phyloP scores from a whole-genome alignment of 768 basidiomycete species.

The Mycena polygramma region DNA sequence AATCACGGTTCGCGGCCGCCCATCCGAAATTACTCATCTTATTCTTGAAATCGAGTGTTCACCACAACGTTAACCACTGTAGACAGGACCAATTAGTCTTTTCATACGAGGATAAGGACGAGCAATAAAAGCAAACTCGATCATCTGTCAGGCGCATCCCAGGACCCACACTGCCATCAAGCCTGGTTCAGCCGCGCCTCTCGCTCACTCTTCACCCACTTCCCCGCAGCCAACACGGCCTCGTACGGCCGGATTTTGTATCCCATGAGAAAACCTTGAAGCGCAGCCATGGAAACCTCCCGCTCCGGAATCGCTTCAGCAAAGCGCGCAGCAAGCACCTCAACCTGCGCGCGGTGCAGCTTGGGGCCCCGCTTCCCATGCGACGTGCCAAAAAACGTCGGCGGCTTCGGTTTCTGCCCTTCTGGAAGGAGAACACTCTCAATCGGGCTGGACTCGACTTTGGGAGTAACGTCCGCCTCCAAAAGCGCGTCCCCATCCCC shows the following conservation, averaged over 20 bases:
- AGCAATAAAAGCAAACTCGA: no score
- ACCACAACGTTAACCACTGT: no score
- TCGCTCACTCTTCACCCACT: slow-evolving; percentile 57
- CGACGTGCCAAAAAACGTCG: slow-evolving; percentile 38
- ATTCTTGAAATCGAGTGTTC: no score
- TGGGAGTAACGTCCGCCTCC: slow-evolving; percentile 17
- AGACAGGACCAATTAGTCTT: no score
- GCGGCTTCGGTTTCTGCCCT: slow-evolving; percentile 21
- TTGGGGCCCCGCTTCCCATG: slow-evolving; percentile 53
- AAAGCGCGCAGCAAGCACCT: slow-evolving; percentile 67
- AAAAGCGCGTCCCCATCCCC: background rate
- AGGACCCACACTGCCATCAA: no score
- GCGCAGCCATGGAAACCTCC: slow-evolving; percentile 61
- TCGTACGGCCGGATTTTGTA: slow-evolving; percentile 45
- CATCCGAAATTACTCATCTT: no score
- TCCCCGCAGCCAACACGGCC: slow-evolving; percentile 56
- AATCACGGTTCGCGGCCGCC: no score
- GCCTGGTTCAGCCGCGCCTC: slow-evolving; percentile 43
- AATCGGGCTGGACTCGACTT: slow-evolving; percentile 24
- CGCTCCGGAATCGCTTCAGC: slow-evolving; percentile 63
- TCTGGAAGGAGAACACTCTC: slow-evolving; percentile 14
- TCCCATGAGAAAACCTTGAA: slow-evolving; percentile 43
- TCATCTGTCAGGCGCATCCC: no score
- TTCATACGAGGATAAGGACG: no score
- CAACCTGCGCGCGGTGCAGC: slow-evolving; percentile 55